phyloP scores from a whole-genome alignment of 2,329 filamentous ascomycete genomes.

The Fusarium luffae region DNA sequence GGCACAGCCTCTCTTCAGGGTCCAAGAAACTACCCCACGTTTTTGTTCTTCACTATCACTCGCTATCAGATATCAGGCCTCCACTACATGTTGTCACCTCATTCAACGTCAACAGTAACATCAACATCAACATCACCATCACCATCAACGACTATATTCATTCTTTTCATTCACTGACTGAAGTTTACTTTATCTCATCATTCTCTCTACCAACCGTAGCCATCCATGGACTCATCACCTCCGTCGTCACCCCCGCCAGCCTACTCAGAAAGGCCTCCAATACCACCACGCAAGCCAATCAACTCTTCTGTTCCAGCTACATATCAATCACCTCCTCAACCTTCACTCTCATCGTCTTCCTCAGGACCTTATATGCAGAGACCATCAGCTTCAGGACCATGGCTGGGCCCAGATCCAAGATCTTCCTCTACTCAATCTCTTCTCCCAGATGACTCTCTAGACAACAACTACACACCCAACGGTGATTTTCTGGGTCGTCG shows the following conservation, averaged over 20 bases:
- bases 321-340: constrained; percentile 5
- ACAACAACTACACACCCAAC: constrained; percentile 6
- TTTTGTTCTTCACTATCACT: constrained; percentile 3
- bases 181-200: background rate
- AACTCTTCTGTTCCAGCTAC: constrained; percentile 17
- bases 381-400: constrained; percentile 14
- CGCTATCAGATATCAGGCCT: background rate
- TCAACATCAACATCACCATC: background rate
- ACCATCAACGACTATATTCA: background rate
- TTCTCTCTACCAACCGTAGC: background rate
- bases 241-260: constrained; percentile 30
- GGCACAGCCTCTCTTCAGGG: constrained; percentile 18
- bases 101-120: background rate
- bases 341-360: constrained; percentile 6
- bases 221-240: constrained; percentile 8
- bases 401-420: constrained; percentile 56
- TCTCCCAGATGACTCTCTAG: constrained; percentile 40
- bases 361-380: constrained; percentile 4
- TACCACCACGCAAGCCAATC: constrained; percentile 28
- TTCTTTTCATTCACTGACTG: background rate
- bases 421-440: constrained; percentile 62
- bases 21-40: constrained; percentile 26
- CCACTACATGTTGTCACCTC: constrained; percentile 3
- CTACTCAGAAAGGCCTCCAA: constrained; percentile 28
- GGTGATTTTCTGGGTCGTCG: constrained; percentile 51